These are phyloP conservation scores for Mycena venus DNA, from an alignment of 768 basidiomycete genomes.

Conservation along the genomic window DNA sequence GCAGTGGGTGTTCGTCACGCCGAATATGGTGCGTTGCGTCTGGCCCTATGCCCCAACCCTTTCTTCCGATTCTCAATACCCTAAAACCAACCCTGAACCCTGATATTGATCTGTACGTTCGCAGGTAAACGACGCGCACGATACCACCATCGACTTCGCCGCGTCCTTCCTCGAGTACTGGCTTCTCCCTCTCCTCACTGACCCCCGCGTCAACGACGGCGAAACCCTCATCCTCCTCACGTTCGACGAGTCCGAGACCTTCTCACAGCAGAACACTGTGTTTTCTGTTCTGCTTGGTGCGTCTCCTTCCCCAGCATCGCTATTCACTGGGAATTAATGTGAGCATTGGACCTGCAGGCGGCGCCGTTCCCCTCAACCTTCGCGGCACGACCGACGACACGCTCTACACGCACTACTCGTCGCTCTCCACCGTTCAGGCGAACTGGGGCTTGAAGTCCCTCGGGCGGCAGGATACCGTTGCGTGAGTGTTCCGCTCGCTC, in stretches of 20 bases:
- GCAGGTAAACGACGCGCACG: conserved; percentile 68
- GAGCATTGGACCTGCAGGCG: no score
- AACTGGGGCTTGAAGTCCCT: conserved; percentile 76
- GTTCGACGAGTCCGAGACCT: conserved; percentile 68
- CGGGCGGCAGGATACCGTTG: conserved; percentile 68
- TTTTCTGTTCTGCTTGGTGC: conserved; percentile 44
- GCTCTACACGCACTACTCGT: conserved; percentile 75
- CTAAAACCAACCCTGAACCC: no score
- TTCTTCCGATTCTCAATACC: no score
- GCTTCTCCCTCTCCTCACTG: no score
- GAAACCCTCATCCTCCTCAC: no score
- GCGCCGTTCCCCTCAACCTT: conserved; percentile 56
- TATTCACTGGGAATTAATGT: no score
- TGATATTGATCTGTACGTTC: no score
- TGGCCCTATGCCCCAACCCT: background rate
- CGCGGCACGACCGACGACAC: no score
- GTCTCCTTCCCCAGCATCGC: background rate
- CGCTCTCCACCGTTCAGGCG: conserved; percentile 65
- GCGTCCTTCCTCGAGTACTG: no score
- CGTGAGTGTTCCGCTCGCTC: conserved; percentile 34
- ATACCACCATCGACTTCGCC: conserved; percentile 67
- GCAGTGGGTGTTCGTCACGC: no score
- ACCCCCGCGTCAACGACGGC: no score
- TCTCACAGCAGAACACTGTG: conserved; percentile 61
- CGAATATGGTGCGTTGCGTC: conserved; percentile 60